Percentiles rank a stretch among this genome's conserved stretches.
Conservation (phyloP, 768 basidiomycete species). For the Rhizopogon vinicolor region DNA sequence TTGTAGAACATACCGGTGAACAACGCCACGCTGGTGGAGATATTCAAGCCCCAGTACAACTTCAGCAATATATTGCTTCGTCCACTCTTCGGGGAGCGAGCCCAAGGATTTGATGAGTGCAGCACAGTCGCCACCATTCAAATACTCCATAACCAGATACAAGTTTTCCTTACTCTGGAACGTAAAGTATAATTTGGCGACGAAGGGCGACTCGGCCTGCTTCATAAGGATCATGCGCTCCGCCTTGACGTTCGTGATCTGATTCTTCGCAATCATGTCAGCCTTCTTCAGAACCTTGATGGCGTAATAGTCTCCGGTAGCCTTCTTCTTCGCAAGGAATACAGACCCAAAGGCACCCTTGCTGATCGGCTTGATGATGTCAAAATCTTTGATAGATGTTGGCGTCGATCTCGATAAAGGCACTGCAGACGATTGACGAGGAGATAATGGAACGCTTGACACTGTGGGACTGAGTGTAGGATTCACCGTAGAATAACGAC, state of each 20-base stretch:
- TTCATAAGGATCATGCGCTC: conserved; percentile 99
- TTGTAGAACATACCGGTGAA: conserved; percentile 77
- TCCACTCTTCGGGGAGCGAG: conserved; percentile 93
- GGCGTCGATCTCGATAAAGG: conserved; percentile 76
- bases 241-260: conserved; percentile 99
- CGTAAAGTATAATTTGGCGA: conserved; percentile 96
- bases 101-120: conserved; percentile 96
- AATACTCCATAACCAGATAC: conserved; percentile 99
- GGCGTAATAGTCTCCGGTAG: conserved; percentile 97
- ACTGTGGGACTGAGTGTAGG: conserved; percentile 54
- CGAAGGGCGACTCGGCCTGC: conserved; percentile 96
- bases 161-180: conserved; percentile 99
- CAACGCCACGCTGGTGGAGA: conserved; percentile 91
- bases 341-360: conserved; percentile 99
- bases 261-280: conserved; percentile 99
- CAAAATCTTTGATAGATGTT: conserved; percentile 97
- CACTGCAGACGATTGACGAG: conserved; percentile 74
- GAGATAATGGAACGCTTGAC: conserved; percentile 65
- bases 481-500: conserved; percentile 71
- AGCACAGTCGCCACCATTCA: conserved; percentile 97
- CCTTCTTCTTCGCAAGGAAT: conserved; percentile 97
- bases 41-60: conserved; percentile 94
- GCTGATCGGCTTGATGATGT: conserved; percentile 98
- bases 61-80: conserved; percentile 93
- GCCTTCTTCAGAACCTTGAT: conserved; percentile 99